These are phyloP conservation scores for Sanghuangporus baumii DNA, from an alignment of 1,284 basidiomycete species.

Conservation along the genomic window DNA sequence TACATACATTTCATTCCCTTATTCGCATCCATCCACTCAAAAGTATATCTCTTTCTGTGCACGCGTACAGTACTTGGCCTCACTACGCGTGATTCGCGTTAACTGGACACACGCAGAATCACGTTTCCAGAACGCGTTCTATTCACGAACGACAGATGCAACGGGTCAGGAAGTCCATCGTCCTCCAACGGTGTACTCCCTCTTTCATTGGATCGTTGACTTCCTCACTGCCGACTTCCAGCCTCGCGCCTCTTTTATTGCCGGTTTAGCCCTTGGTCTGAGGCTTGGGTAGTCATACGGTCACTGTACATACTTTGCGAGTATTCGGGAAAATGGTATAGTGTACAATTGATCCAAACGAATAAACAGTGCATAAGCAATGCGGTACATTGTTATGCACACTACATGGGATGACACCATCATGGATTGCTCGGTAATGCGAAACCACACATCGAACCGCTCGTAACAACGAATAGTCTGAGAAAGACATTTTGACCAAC, in stretches of 20 bases:
- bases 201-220: slow-evolving; percentile 72
- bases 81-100: slow-evolving; percentile 64
- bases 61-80: slow-evolving; percentile 63
- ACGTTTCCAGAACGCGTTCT: slow-evolving; percentile 46
- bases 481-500: slow-evolving; percentile 3
- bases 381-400: slow-evolving; percentile 14
- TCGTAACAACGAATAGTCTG: not conserved
- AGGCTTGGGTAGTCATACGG: slow-evolving; percentile 43
- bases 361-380: slow-evolving; percentile 10
- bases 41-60: not conserved
- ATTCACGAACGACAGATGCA: slow-evolving; percentile 63
- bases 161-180: slow-evolving; percentile 46
- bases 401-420: slow-evolving; percentile 11
- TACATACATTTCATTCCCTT: slow-evolving; percentile 37
- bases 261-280: slow-evolving; percentile 64
- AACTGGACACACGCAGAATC: slow-evolving; percentile 65
- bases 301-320: not conserved
- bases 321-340: not conserved
- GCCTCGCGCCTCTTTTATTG: slow-evolving; percentile 71
- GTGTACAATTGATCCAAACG: slow-evolving; percentile 6
- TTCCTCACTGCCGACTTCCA: slow-evolving; percentile 95
- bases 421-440: not conserved
- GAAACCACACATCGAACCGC: not conserved
- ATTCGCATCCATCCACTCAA: not conserved
- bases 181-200: slow-evolving; percentile 57